Evolutionary conservation across 768 basidiomycete genomes (phyloP), one percentile per base, ranked within the genome.

Genomic region (Trametes gibbosa): DNA sequence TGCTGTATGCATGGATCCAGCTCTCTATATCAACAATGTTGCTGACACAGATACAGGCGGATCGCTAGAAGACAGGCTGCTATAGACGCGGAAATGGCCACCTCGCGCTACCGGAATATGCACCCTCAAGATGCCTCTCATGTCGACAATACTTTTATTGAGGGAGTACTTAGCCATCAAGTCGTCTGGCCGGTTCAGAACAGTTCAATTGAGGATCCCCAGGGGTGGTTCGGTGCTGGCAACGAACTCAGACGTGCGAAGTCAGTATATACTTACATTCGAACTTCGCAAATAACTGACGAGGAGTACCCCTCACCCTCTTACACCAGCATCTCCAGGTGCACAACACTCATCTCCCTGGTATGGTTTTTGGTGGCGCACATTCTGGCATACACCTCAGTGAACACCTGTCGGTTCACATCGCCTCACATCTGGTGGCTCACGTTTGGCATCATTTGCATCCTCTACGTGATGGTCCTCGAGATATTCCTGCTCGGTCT

Each of bases 371-470:
- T 93, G 25, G 86, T 84, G 17, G 89, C 90, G 12, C 88, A 94
- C 67, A 85, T 92, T 27, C 75, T 93, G 54, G 81, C 85, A 61
- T 93, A 92, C 66, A 88, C 88, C 16, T 88, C 90, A 8, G 75
- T 90, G 27, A 77, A 85, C 62, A 82, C 85, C 16, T 94, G 92
- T 58, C 86, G 92, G 19, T 73, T 77, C 57, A 76, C 87, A 0
- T 82, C 91, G 13, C 92, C 92, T 8, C 87, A 92, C 63, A 74
- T 93, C 34, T 94, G 91, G 91, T 94, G 90, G 89, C 81, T 92
- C 46, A 84, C 82, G 21, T 92, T 94, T 69, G 86, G 83, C 35
- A 86, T 93, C 64, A 74, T 93, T 14, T 85, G 87, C 72, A 83
- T 89, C 41, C 85, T 89, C 76, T 94, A 93, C 68, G 66, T 92